Evolutionary conservation across 805 yeast genomes (phyloP).

Genomic region (Cyberlindnera euphorbiae): DNA sequence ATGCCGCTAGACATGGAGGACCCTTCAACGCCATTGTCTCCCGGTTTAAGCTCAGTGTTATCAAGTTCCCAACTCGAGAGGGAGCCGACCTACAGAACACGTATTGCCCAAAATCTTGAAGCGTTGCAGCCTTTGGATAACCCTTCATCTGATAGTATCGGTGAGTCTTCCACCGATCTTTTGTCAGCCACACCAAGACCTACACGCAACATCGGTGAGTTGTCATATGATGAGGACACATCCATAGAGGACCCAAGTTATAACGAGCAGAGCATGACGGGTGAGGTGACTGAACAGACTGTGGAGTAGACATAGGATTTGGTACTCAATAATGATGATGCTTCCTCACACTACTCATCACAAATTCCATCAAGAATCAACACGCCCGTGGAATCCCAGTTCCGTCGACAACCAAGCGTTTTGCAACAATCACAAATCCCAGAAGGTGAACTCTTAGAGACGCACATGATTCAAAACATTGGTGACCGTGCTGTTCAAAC

Average conservation of each 20-base stretch:
- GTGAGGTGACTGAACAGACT: too few species aligned
- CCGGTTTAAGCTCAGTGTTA: too few species aligned
- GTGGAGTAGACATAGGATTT: too few species aligned
- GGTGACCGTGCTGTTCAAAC: too few species aligned
- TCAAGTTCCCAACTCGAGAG: too few species aligned
- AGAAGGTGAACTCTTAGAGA: conserved; percentile 5
- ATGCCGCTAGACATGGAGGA: conserved; percentile 3
- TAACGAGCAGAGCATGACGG: too few species aligned
- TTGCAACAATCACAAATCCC: conserved; percentile 15
- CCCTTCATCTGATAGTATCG: conserved; percentile 12
- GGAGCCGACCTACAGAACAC: conserved; percentile 24
- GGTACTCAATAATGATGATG: conserved; percentile 17
- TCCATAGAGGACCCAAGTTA: conserved; percentile 3
- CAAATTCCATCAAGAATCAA: conserved; percentile 15
- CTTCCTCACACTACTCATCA: conserved; percentile 25
- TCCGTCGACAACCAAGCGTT: conserved; percentile 15
- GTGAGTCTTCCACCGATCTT: too few species aligned
- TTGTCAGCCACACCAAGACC: neutral
- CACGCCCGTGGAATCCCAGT: conserved; percentile 14
- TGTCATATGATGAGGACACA: conserved; percentile 6
- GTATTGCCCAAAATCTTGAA: conserved; percentile 22
- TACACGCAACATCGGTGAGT: conserved; percentile 7
- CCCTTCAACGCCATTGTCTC: too few species aligned
- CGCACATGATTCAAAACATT: neutral
- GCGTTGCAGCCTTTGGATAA: conserved; percentile 20